Conservation (phyloP, 495 filamentous ascomycete species). For the Echria macrotheca region DNA sequence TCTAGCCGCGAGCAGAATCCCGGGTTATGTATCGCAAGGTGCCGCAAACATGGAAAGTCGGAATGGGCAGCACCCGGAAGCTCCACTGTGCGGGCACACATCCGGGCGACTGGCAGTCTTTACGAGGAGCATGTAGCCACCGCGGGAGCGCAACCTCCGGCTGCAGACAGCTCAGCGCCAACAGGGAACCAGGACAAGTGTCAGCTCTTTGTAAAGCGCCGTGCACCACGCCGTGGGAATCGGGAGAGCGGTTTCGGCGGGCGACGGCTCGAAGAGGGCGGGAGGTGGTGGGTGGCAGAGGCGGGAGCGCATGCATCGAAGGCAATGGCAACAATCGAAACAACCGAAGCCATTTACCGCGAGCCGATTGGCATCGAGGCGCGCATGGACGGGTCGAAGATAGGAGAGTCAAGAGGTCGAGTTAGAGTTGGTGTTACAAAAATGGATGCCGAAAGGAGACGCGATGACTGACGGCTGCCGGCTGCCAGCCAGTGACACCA, state of each 20-base stretch:
- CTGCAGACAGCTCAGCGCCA: conserved; percentile 2
- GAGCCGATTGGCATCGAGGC: not conserved
- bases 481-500: not conserved
- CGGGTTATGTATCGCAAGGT: too few relatives aligned
- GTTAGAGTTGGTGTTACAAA: conserved; percentile 15
- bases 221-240: not conserved
- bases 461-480: conserved; percentile 9
- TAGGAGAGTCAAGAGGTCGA: conserved; percentile 13
- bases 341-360: too few relatives aligned
- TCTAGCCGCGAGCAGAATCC: conserved; percentile 1
- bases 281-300: not conserved
- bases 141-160: conserved; percentile 7
- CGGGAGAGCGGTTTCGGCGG: conserved; percentile 12
- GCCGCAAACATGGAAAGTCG: not conserved
- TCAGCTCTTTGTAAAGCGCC: conserved; percentile 10
- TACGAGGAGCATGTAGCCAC: not conserved
- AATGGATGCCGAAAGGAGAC: conserved; percentile 14
- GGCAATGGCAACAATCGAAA: too few relatives aligned
- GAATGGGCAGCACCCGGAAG: conserved; percentile 13
- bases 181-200: not conserved
- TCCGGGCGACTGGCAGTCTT: not conserved
- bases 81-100: conserved; percentile 16
- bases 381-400: too few relatives aligned
- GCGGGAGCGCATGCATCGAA: too few relatives aligned
- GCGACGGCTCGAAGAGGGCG: not conserved